A percentile compares a stretch with the other conserved stretches of the same genome.
Evolutionary conservation across 176 grass and related monocot species (phyloP).

Genomic region (Urochloa ruziziensis): DNA sequence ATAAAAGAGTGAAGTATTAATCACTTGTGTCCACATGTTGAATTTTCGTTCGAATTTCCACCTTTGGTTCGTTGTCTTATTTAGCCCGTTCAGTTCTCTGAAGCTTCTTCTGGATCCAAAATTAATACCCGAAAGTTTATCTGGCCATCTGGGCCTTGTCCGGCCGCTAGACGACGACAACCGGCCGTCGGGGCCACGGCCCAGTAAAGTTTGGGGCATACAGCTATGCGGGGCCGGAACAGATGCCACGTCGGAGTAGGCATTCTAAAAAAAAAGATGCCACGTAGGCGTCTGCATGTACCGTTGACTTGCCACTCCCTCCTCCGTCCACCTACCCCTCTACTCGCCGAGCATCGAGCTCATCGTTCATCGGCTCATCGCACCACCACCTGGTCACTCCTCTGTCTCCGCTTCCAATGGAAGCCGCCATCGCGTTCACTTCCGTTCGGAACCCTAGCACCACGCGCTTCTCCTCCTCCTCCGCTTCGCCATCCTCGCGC

Average conservation of each 20-base stretch:
- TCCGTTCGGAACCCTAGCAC: slow-evolving; percentile 12
- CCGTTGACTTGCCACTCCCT: slow-evolving; percentile 26
- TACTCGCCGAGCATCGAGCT: not conserved
- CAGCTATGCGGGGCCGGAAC: not conserved
- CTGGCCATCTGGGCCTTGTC: too few species aligned
- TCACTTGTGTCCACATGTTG: not conserved
- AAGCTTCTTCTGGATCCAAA: too few species aligned
- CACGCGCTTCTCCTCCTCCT: not conserved
- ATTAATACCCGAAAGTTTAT: too few species aligned
- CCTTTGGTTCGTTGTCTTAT: not conserved
- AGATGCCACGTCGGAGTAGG: too few species aligned
- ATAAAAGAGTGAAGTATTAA: not conserved
- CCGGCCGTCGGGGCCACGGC: too few species aligned
- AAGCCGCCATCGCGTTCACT: slow-evolving; percentile 20
- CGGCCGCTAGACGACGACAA: too few species aligned
- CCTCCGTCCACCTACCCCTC: not conserved
- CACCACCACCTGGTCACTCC: not conserved
- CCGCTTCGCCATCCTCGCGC: not conserved
- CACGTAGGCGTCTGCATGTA: not conserved
- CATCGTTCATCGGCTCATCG: not conserved
- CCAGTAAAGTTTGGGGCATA: too few species aligned
- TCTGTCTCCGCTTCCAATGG: slow-evolving; percentile 32
- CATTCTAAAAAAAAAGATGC: too few species aligned
- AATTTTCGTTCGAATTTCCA: not conserved
- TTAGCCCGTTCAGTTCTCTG: too few species aligned